phyloP scores from a whole-genome alignment of 768 basidiomycete species.

The Boletus bicolor region DNA sequence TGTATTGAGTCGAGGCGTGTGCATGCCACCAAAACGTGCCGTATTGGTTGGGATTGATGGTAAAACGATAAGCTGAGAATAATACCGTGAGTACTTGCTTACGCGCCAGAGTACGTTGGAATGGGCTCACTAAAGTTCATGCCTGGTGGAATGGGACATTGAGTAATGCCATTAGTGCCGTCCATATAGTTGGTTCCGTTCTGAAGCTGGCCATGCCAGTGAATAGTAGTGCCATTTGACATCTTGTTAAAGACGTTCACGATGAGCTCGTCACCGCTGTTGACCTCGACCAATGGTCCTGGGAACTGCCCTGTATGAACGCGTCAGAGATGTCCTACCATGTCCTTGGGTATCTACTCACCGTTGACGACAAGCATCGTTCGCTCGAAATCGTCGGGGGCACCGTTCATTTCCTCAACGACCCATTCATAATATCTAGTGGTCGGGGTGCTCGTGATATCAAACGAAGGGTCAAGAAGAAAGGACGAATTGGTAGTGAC shows the following conservation, averaged over 20 bases:
- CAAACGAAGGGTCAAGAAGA: slow-evolving; percentile 29
- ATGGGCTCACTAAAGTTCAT: slow-evolving; percentile 34
- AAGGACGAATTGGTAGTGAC: slow-evolving; percentile 29
- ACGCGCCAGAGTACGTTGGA: not conserved
- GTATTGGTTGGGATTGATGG: slow-evolving; percentile 38
- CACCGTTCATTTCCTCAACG: slow-evolving; percentile 35
- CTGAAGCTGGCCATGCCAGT: slow-evolving; percentile 38
- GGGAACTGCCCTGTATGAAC: slow-evolving; percentile 31
- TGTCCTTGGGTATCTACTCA: slow-evolving; percentile 6
- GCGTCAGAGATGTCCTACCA: not conserved
- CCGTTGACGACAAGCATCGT: slow-evolving; percentile 49
- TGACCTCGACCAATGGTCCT: slow-evolving; percentile 34
- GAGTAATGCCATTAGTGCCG: slow-evolving; percentile 44
- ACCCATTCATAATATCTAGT: slow-evolving; percentile 45
- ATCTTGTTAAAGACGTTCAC: slow-evolving; percentile 35
- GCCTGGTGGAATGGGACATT: slow-evolving; percentile 54
- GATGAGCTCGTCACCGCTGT: slow-evolving; percentile 33
- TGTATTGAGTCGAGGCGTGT: slow-evolving; percentile 38
- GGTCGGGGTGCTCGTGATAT: slow-evolving; percentile 29
- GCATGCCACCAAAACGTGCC: slow-evolving; percentile 53
- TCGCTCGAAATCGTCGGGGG: slow-evolving; percentile 41
- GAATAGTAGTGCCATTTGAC: slow-evolving; percentile 32
- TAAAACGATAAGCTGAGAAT: slow-evolving; percentile 35
- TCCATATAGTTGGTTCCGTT: slow-evolving; percentile 49
- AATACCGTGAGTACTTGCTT: not conserved